Conservation (phyloP, 2,329 filamentous ascomycete genomes). For the Venturia pyrina region DNA sequence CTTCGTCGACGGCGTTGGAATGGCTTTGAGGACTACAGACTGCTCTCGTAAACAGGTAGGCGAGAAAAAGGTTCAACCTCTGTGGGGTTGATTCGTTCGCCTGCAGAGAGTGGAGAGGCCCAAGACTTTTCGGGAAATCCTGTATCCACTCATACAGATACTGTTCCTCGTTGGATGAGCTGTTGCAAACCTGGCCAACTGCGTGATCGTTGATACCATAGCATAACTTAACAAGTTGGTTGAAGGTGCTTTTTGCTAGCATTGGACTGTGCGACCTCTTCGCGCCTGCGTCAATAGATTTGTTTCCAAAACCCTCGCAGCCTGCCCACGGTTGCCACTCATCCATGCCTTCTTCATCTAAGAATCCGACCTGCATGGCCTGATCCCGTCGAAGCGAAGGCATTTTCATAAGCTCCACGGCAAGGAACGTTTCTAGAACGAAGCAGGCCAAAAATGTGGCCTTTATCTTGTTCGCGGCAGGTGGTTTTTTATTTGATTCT, state of each 20-base stretch:
- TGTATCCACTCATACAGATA: conserved; percentile 18
- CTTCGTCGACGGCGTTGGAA: conserved; percentile 6
- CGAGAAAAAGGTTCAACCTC: conserved; percentile 8
- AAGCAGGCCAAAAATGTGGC: conserved; percentile 48
- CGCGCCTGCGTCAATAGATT: conserved; percentile 17
- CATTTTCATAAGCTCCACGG: conserved; percentile 39
- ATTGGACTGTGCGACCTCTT: conserved; percentile 3
- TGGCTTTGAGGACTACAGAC: conserved; percentile 1
- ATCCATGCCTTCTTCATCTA: conserved; percentile 58
- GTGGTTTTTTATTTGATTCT: not conserved
- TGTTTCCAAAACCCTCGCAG: conserved; percentile 30
- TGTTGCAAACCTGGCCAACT: not conserved
- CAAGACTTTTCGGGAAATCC: conserved; percentile 1
- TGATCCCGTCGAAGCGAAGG: conserved; percentile 42
- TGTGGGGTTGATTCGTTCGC: conserved; percentile 8
- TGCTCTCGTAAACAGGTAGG: conserved; percentile 6
- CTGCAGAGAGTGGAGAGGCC: not conserved
- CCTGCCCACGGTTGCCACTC: conserved; percentile 67
- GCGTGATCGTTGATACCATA: conserved; percentile 6
- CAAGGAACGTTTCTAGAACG: conserved; percentile 50
- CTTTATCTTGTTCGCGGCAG: conserved; percentile 19
- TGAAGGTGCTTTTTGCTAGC: conserved; percentile 13
- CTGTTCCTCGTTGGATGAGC: not conserved
- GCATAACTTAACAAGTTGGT: conserved; percentile 15
- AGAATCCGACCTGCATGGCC: conserved; percentile 35